Percentiles rank a stretch among this genome's conserved stretches.
Evolutionary conservation across 2,329 filamentous ascomycete genomes (phyloP).

Genomic region (Tolypocladium nubicola): DNA sequence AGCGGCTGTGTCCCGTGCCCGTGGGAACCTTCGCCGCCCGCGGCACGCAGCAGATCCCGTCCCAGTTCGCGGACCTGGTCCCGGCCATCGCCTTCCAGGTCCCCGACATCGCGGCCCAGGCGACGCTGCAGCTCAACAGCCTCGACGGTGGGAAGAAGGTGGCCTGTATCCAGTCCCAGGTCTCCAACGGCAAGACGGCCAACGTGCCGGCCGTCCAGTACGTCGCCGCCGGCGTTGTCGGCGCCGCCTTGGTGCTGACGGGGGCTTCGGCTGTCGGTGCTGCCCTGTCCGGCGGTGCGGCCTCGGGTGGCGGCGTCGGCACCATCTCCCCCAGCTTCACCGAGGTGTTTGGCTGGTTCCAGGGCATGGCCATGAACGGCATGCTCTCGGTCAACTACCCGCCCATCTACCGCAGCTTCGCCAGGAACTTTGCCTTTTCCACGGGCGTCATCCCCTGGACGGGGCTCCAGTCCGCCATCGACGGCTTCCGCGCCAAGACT

Average conservation of each 20-base stretch:
- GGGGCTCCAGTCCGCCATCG: conserved; percentile 71
- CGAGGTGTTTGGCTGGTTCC: conserved; percentile 82
- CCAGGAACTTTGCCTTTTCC: conserved; percentile 90
- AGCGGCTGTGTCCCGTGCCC: conserved; percentile 77
- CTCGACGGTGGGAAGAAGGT: conserved; percentile 50
- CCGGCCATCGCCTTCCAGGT: conserved; percentile 83
- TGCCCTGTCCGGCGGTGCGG: conserved; percentile 37
- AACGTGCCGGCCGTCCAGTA: conserved; percentile 69
- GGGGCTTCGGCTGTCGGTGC: conserved; percentile 60
- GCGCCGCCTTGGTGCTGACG: conserved; percentile 66
- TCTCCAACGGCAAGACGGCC: conserved; percentile 81
- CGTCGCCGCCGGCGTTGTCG: conserved; percentile 73
- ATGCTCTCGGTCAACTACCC: conserved; percentile 92
- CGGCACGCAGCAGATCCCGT: conserved; percentile 62
- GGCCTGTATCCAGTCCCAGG: conserved; percentile 71
- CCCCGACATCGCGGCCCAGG: conserved; percentile 80
- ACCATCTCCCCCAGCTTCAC: conserved; percentile 73
- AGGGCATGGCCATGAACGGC: conserved; percentile 87
- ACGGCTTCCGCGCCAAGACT: conserved; percentile 67
- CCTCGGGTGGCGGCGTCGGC: conserved; percentile 42
- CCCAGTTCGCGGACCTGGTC: conserved; percentile 61
- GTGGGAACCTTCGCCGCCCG: conserved; percentile 61
- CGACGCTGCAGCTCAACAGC: conserved; percentile 63
- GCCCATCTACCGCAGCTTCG: conserved; percentile 76
- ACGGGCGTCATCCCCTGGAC: conserved; percentile 75